Base-by-base conservation (phyloP, 805 yeast genomes). In the Saturnispora bothae region DNA sequence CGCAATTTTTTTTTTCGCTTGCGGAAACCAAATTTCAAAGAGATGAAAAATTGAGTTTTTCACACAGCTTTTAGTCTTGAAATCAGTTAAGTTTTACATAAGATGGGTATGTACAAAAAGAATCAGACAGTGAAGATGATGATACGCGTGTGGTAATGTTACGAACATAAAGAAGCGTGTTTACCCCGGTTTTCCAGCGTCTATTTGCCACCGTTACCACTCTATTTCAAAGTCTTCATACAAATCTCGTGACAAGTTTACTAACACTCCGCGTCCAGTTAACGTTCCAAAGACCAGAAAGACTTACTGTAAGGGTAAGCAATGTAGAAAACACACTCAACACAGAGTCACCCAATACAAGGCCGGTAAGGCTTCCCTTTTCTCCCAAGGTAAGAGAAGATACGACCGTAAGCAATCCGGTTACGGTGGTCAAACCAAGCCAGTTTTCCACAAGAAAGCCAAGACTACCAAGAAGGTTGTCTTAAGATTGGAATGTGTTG, bases 341-440 rank as follows among this genome's bases (percentile, higher is more conserved):
- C 98, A 92, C 94, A 92, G 89, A 80, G 98, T 92, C 66, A 89
- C 99, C 71, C 99, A 92, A 78, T 92, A 92, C 94, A 92, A 92
- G 73, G 95, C 97, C 68, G 98, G 99, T 76, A 92, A 92, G 78
- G 97, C 98, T 68, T 89, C 97, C 53, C 80, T 88, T 63, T 86
- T 78, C 66, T 96, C 97, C 60, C 97, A 92, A 77, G 99, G 99
- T 82, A 92, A 94, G 89, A 86, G 99, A 80, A 88, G 99, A 79
- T 92, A 92, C 78, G 98, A 92, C 89, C 95, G 99, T 76, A 92
- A 92, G 75, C 98, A 92, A 78, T 68, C 83, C 63, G 98, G 98
- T 86, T 92, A 78, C 76, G 99, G 99, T 84, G 99, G 99, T 84
- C 99, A 92, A 78, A 92, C 98, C 74, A 92, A 86, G 79, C 98